A percentile compares a stretch with the other conserved stretches of the same genome.
phyloP scores from a whole-genome alignment of 805 yeast genomes.

The Komagataella populi region DNA sequence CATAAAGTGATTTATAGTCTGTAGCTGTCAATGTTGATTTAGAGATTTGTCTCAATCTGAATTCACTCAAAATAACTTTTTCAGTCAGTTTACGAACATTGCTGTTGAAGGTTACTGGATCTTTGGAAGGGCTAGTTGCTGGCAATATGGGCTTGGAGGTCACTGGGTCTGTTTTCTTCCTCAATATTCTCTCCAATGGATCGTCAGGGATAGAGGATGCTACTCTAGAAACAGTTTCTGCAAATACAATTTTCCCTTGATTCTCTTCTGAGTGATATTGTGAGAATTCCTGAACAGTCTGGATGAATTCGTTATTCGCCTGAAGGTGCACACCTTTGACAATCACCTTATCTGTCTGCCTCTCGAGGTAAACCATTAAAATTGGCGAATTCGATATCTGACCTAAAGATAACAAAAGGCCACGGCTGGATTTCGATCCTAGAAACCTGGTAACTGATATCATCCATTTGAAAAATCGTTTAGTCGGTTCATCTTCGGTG shows the following conservation, averaged over 20 bases:
- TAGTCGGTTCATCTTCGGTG: neutral
- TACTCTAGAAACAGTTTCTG: neutral
- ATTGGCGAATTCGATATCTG: neutral
- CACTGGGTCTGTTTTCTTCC: neutral
- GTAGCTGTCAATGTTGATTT: constrained; percentile 11
- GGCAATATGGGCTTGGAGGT: neutral
- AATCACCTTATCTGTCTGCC: neutral
- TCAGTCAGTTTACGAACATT: constrained; percentile 7
- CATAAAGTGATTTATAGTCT: constrained; percentile 20
- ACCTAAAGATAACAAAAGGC: neutral
- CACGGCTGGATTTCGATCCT: neutral
- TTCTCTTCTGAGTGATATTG: neutral
- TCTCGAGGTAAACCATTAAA: neutral
- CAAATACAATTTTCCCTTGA: neutral
- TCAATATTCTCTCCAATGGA: neutral
- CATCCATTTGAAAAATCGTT: neutral
- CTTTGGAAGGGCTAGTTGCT: neutral
- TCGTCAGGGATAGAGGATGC: neutral
- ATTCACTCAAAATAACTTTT: constrained; percentile 17
- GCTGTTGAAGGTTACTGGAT: neutral
- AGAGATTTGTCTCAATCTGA: constrained; percentile 18
- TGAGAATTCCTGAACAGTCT: neutral
- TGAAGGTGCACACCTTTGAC: neutral
- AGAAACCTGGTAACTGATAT: neutral
- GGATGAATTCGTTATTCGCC: neutral